Evolutionary conservation across 345 rosid genomes (phyloP).

Genomic region (Balakata baccata): DNA sequence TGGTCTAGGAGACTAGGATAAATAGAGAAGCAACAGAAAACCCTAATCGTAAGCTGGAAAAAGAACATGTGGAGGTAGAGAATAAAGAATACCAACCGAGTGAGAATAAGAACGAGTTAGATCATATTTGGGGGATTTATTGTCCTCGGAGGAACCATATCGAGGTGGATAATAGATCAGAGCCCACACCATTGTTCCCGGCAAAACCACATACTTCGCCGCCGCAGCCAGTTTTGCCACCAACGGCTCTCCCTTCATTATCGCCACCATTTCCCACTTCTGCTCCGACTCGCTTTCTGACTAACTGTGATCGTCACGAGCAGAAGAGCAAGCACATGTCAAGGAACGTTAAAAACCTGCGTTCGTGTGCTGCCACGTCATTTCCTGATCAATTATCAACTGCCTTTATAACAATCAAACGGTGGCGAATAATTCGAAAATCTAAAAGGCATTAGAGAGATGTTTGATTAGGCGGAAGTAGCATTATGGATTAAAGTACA

Average conservation of each 20-base stretch:
- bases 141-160: constrained; percentile 13
- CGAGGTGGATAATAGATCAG: constrained; percentile 60
- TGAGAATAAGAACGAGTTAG: background rate
- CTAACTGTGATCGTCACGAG: background rate
- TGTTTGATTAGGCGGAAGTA: no score
- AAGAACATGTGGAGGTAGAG: background rate
- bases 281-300: background rate
- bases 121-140: constrained; percentile 8
- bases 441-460: no score
- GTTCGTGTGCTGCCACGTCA: no score
- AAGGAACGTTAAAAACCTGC: no score
- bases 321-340: no score
- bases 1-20: no score
- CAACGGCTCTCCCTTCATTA: constrained; percentile 66
- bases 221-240: constrained; percentile 54
- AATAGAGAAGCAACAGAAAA: background rate
- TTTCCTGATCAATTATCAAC: no score
- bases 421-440: no score
- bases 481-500: no score
- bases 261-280: constrained; percentile 31
- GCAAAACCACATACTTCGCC: constrained; percentile 52
- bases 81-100: background rate
- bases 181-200: constrained; percentile 66
- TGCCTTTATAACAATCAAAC: no score
- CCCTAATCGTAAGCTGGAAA: background rate